Base-by-base conservation (phyloP, 805 yeast genomes). In the Ogataea henricii region DNA sequence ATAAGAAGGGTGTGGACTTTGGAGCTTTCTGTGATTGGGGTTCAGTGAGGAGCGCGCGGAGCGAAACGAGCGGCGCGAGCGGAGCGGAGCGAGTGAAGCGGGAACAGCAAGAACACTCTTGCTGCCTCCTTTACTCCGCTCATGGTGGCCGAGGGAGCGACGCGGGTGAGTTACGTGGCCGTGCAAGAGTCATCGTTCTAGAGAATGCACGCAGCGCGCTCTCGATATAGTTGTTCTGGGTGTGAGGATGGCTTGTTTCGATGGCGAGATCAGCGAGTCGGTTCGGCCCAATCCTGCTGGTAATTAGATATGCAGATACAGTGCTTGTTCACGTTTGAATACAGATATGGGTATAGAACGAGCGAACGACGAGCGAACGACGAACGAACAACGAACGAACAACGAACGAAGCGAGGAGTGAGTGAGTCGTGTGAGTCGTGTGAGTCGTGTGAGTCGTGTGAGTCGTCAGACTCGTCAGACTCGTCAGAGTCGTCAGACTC, bases 1-100 rank as follows among this genome's bases (percentile, higher is more conserved):
- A 82, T 89, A 48, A 81, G 99, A 56, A 77, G 98, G 56, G 97
- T 92, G 16, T 94, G 99, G 99, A 94, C 99, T 1, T 74, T 94
- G 55, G 99, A 94, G 68, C 75, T 94, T 53, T 84, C 92, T 22
- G 94, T 92, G 14, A 77, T 91, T 41, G 98, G 97, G 6, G 89
- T 88, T 20, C 89, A 82, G 54, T 81, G 37, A 32, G 10, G 30
- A 4, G 30, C 10, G 4, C n/a, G n/a, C n/a, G n/a, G 10, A 12
- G 30, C 30, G 30, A 6, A 29, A 13, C 6, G 33, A 29, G 33
- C 14, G 14, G 5, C 10, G 35, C 35, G 35, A n/a, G n/a, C n/a
- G n/a, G 10, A 12, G 30, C 30, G 30, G 12, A 29, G 16, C 6
- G 33, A 29, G 33, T n/a, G 14, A 9, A 32, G 35, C 35, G 35